These are phyloP conservation scores for Colletotrichum godetiae DNA, from an alignment of 2,329 filamentous ascomycete genomes.

Conservation along the genomic window DNA sequence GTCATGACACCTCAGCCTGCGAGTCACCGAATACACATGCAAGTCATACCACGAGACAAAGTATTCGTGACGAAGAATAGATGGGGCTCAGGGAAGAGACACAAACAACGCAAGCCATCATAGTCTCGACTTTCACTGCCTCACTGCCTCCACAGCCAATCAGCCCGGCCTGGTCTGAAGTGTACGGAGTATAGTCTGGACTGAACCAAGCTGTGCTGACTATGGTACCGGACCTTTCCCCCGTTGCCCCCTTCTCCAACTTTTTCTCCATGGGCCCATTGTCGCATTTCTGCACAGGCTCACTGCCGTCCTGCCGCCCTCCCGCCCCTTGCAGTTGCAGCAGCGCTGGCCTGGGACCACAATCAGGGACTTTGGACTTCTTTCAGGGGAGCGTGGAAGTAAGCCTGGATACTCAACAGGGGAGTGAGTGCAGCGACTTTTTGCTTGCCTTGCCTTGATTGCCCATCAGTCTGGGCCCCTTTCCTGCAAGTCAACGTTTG, in stretches of 20 bases:
- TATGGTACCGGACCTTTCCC: background rate
- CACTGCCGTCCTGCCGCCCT: background rate
- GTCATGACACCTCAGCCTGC: background rate
- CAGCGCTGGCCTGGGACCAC: background rate
- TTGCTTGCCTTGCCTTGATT: constrained; percentile 5
- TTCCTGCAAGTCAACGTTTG: too few relatives aligned
- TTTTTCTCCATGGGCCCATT: background rate
- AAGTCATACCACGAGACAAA: background rate
- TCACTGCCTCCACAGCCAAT: background rate
- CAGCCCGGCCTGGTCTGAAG: too few relatives aligned
- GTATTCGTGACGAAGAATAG: background rate
- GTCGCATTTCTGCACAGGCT: background rate
- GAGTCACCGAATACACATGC: background rate
- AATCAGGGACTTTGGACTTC: background rate
- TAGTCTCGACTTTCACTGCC: background rate
- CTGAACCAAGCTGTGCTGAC: too few relatives aligned
- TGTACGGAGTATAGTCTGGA: too few relatives aligned
- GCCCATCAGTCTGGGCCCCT: background rate
- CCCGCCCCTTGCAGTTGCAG: background rate
- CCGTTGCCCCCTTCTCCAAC: background rate
- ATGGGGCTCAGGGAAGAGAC: background rate
- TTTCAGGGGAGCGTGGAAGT: too few relatives aligned
- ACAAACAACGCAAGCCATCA: background rate
- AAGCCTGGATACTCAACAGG: too few relatives aligned
- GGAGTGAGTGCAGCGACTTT: background rate